Percentiles rank a stretch among this genome's conserved stretches.
These are phyloP conservation scores for Eremothecium cymbalariae DNA, from an alignment of 1,139 yeast genomes.

Conservation along the genomic window DNA sequence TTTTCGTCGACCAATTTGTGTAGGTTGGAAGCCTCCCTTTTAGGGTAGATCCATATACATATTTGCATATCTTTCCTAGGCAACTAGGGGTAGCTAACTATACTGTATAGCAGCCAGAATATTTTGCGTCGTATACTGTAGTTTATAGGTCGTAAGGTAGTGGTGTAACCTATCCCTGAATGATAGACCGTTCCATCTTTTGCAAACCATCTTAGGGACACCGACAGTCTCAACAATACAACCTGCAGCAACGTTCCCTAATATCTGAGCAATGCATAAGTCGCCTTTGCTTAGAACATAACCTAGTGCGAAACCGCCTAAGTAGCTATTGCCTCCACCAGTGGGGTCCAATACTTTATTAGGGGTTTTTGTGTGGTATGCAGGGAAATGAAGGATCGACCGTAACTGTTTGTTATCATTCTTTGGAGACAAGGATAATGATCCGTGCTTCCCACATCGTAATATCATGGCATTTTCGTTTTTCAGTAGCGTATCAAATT, in stretches of 20 bases:
- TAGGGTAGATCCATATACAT: too few species aligned
- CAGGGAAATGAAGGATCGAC: constrained; percentile 46
- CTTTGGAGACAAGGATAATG: constrained; percentile 36
- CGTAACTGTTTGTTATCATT: too few species aligned
- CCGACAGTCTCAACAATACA: constrained; percentile 73
- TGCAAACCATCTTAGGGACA: constrained; percentile 41
- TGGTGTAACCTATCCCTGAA: constrained; percentile 19
- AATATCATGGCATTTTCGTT: constrained; percentile 37
- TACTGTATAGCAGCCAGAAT: constrained; percentile 2
- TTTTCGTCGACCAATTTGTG: background rate
- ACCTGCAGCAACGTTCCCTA: constrained; percentile 75
- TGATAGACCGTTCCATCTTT: constrained; percentile 50
- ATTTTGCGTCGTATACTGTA: constrained; percentile 9
- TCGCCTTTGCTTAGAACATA: constrained; percentile 42
- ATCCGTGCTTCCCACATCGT: constrained; percentile 67
- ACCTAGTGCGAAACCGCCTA: constrained; percentile 72
- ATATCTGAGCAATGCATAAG: constrained; percentile 49
- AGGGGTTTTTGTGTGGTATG: constrained; percentile 48
- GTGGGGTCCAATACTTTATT: constrained; percentile 72
- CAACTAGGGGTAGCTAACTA: background rate
- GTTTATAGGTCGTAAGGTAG: constrained; percentile 14
- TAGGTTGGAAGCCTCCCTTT: background rate
- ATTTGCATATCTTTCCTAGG: background rate
- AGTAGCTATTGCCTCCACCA: constrained; percentile 87
- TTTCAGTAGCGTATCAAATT: constrained; percentile 38